A percentile compares a stretch with the other conserved stretches of the same genome.
Evolutionary conservation across 306 rosid genomes (phyloP).

Genomic region (Fagus sylvatica): DNA sequence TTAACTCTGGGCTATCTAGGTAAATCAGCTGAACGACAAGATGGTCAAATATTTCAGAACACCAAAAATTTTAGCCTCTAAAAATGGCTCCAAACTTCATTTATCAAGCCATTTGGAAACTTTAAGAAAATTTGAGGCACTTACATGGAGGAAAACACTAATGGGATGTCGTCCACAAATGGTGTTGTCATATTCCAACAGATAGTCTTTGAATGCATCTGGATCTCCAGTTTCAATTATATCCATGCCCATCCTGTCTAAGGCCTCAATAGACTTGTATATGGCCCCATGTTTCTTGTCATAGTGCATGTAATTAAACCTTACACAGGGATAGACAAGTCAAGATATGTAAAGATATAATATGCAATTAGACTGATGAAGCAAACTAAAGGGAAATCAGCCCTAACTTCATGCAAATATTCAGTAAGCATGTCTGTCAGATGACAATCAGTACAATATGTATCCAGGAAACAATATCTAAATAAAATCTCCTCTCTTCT

Average conservation of each 20-base stretch:
- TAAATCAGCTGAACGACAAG: not conserved
- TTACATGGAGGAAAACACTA: constrained; percentile 94
- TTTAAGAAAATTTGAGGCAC: constrained; percentile 26
- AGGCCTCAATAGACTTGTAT: constrained; percentile 87
- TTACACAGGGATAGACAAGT: constrained; percentile 31
- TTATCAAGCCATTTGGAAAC: constrained; percentile 8
- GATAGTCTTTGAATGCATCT: constrained; percentile 81
- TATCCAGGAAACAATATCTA: constrained; percentile 4
- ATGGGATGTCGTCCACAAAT: constrained; percentile 98
- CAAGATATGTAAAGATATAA: constrained; percentile 12
- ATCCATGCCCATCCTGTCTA: constrained; percentile 97
- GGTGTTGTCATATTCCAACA: constrained; percentile 74
- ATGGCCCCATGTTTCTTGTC: constrained; percentile 92
- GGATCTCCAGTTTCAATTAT: constrained; percentile 94
- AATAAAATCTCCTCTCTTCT: not conserved
- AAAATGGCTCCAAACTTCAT: constrained; percentile 19
- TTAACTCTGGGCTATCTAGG: not conserved
- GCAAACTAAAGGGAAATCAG: constrained; percentile 4
- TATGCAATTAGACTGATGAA: constrained; percentile 1
- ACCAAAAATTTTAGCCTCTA: not conserved
- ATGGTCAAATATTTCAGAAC: not conserved
- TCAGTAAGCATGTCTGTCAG: constrained; percentile 1
- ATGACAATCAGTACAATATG: not conserved
- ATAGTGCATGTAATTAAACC: constrained; percentile 73
- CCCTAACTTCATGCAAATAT: constrained; percentile 5